Percentiles rank a stretch among this genome's conserved stretches.
These are phyloP conservation scores for Aphanomyces invadans DNA, from an alignment of 352 stramenopile genomes.

Conservation along the genomic window DNA sequence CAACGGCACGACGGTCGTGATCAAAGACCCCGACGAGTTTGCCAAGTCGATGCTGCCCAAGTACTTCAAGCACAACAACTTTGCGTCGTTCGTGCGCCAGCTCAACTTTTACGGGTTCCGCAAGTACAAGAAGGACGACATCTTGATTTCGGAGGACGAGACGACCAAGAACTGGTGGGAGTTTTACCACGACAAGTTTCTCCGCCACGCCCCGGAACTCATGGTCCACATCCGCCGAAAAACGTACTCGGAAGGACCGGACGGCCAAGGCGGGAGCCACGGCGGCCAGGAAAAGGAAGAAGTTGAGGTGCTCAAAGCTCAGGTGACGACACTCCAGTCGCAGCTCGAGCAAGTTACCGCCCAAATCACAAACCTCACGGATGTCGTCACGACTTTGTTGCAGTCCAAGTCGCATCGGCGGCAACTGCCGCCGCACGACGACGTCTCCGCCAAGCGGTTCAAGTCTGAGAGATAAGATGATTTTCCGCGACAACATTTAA, in stretches of 20 bases:
- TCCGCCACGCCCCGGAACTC: constrained; percentile 73
- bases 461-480: neutral
- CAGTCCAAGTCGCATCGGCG: neutral
- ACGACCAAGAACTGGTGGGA: constrained; percentile 86
- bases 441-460: neutral
- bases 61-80: constrained; percentile 95
- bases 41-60: constrained; percentile 83
- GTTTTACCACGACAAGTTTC: constrained; percentile 89
- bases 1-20: constrained; percentile 80
- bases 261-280: neutral
- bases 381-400: constrained; percentile 15
- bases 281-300: constrained; percentile 20
- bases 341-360: constrained; percentile 19
- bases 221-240: constrained; percentile 84
- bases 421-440: neutral
- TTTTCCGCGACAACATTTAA: neutral
- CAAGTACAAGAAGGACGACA: constrained; percentile 89
- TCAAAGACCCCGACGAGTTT: constrained; percentile 89
- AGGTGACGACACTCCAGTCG: constrained; percentile 18
- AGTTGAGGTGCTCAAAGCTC: constrained; percentile 23
- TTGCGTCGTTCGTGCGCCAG: constrained; percentile 89
- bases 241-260: constrained; percentile 31
- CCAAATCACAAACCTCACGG: constrained; percentile 16
- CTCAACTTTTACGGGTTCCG: constrained; percentile 93
- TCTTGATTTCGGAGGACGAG: constrained; percentile 68